Evolutionary conservation across 345 rosid species (phyloP), one percentile per base, ranked within the genome.

Genomic region (Brassica juncea): DNA sequence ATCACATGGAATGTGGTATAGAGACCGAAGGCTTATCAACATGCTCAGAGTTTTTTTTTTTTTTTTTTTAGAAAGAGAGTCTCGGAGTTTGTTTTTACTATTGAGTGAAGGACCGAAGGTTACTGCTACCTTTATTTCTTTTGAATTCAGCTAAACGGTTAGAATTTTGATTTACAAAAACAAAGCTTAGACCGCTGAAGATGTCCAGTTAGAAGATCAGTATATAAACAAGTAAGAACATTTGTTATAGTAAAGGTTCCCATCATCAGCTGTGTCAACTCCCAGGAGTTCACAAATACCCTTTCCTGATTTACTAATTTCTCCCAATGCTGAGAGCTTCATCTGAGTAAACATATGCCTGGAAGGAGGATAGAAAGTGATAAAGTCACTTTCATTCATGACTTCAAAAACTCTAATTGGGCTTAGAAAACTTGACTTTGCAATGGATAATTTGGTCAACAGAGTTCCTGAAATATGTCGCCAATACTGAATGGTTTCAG

Each of bases 321-420:
- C 98, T 3, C 65, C 97, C 96, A 73, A 94, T 90, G 84, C 98
- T 92, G 85, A 90, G 98, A 63, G 98, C 98, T 86, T 92, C 98
- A 12, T 94, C 98, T 84, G 90, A 86, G 77, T 94, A 94, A 60
- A 84, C 73, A 84, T 90, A 94, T 37, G 90, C 98, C 98, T 94
- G 75, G 37, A 55, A 63, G 8, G 44, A 73, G 9, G 66, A 52
- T 16, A 74, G 7, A 66, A 59, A 27, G 44, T 28, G n/a, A 0
- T 44, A 28, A 12, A 31, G 23, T 47, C 21, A 3, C 16, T 23
- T 35, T 70, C 35, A 27, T 61, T 67, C 58, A 31, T 5, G 34
- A 23, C 11, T 12, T 15, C 6, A 2, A 34, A 63, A 64, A 2
- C 9, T 19, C 63, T 19, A 67, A 28, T 63, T 14, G 11, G 37